A percentile compares a stretch with the other conserved stretches of the same genome.
These are phyloP conservation scores for Salisapilia sapeloensis DNA, from an alignment of 352 stramenopile species.

Conservation along the genomic window DNA sequence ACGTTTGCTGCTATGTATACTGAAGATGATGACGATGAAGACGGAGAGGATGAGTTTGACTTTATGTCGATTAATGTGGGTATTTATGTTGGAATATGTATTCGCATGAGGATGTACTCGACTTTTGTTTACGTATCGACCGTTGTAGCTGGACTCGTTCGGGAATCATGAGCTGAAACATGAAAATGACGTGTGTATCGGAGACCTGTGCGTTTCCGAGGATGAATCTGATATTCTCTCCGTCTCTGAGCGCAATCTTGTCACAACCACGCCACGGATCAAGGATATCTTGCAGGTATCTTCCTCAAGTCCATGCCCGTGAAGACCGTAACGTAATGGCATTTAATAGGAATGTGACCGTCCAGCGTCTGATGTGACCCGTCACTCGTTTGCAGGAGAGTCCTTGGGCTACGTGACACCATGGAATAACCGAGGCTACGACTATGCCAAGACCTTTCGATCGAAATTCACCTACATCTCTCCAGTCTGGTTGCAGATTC, in stretches of 20 bases:
- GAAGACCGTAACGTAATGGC: background rate
- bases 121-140: too few species aligned
- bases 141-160: too few species aligned
- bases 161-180: too few species aligned
- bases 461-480: conserved; percentile 67
- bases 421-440: conserved; percentile 67
- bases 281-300: conserved; percentile 17
- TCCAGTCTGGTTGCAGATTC: conserved; percentile 70
- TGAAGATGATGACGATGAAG: conserved; percentile 10
- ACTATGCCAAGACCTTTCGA: conserved; percentile 43
- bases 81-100: too few species aligned
- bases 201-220: background rate
- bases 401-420: conserved; percentile 64
- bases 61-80: conserved; percentile 13
- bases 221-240: conserved; percentile 6
- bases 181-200: too few species aligned
- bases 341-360: conserved; percentile 13
- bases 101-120: too few species aligned
- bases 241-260: conserved; percentile 23
- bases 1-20: conserved; percentile 5
- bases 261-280: conserved; percentile 26
- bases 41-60: conserved; percentile 15
- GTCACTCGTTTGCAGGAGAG: conserved; percentile 19
- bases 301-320: background rate
- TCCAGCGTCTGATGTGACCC: conserved; percentile 2